A percentile compares a stretch with the other conserved stretches of the same genome.
Evolutionary conservation across 371 early-diverging fungal species (phyloP).

Genomic region (Syncephalastrum sp.): DNA sequence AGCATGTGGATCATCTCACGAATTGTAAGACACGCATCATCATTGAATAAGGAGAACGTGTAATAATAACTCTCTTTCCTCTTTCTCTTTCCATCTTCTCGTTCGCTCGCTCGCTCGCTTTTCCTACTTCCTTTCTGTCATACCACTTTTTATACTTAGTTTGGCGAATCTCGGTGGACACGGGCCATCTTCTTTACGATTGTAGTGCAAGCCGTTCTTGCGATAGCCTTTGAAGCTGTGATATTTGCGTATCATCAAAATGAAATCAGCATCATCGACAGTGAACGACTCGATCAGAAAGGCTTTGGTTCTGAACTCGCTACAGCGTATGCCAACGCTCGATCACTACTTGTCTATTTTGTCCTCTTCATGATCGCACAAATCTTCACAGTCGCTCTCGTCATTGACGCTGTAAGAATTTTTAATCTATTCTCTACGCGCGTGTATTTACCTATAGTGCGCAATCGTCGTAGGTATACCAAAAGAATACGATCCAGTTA

Average conservation of each 20-base stretch:
- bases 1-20: constrained; percentile 45
- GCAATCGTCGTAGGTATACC: constrained; percentile 35
- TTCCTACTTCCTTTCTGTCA: background rate
- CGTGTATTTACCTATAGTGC: background rate
- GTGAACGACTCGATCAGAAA: constrained; percentile 29
- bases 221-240: constrained; percentile 45
- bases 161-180: constrained; percentile 54
- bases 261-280: constrained; percentile 40
- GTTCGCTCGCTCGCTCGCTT: background rate
- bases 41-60: background rate
- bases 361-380: constrained; percentile 49
- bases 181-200: constrained; percentile 42
- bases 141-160: constrained; percentile 18
- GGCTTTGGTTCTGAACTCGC: constrained; percentile 8
- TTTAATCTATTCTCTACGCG: no score
- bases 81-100: no score
- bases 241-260: constrained; percentile 37
- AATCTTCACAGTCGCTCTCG: constrained; percentile 41
- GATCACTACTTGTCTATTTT: constrained; percentile 47
- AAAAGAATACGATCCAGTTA: constrained; percentile 52
- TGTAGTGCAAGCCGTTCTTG: constrained; percentile 38
- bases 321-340: constrained; percentile 45
- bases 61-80: constrained; percentile 1
- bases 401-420: constrained; percentile 47
- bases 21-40: constrained; percentile 27